Base-by-base conservation (phyloP, 768 basidiomycete genomes). In the Leccinellum rugosiceps region DNA sequence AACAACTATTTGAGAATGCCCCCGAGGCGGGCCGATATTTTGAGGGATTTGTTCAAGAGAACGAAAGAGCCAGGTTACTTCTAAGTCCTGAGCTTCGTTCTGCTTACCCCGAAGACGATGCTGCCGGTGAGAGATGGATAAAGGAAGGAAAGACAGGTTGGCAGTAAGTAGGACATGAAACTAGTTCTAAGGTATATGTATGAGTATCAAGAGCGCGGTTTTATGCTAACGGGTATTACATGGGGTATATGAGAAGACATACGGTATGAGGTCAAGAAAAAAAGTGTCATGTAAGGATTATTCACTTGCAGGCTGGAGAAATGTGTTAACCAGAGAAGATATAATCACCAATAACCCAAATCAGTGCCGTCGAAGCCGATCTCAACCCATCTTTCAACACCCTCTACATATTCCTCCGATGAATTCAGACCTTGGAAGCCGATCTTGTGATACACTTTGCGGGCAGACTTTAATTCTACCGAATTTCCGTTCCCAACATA, bases 301-400 rank as follows among this genome's bases (percentile, higher is more conserved):
- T 14, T 8, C 23, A 19, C 34, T 28, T 46, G 28, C 46, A 28
- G 15, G 15, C 25, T n/a, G 25, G 23, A 48, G 26, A 41, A 7
- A 62, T 44, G 23, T 44, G 23, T 44, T 11, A n/a, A 31, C 52
- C 15, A 34, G 28, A 11, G 26, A 55, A 52, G 31, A 4, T n/a
- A n/a, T 3, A n/a, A 58, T 76, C 73, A 90, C 88, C 90, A 92
- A 64, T 87, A 84, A 2, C 89, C 90, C 15, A 87, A 75, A 3
- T 72, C 59, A 55, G 51, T 17, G 58, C 55, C 23, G 69, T 83
- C 77, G 55, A 88, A 89, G 9, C 88, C 88, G 50, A 86, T 71
- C 56, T 90, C 88, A 6, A 84, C 60, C 85, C 85, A 90, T 15
- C 72, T 66, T 32, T 78, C 77, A 3, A 80, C 77, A 6, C 77